Conservation (phyloP, 148 eudicot species). For the Tetragonia tetragonoides region DNA sequence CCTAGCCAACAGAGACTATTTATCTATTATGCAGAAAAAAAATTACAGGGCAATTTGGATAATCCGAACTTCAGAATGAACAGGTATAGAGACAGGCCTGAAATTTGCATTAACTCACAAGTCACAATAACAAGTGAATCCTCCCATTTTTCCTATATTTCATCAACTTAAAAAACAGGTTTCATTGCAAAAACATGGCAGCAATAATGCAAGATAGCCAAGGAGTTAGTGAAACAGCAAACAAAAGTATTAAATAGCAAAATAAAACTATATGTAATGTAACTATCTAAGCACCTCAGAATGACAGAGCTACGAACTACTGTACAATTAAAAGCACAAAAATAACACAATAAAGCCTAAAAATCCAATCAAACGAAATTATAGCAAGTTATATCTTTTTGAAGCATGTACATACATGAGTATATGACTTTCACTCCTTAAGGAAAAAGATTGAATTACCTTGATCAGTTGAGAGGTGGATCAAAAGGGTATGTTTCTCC, state of each 20-base stretch:
- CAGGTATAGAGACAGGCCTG: background rate
- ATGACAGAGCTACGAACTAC: background rate
- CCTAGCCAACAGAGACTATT: background rate
- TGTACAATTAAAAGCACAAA: background rate
- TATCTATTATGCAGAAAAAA: background rate
- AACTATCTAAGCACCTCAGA: background rate
- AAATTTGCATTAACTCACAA: background rate
- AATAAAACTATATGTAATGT: background rate
- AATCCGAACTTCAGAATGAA: background rate
- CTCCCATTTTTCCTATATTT: background rate
- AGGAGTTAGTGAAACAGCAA: background rate
- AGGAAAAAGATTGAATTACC: slow-evolving; percentile 33
- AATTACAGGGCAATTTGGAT: background rate
- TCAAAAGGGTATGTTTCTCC: slow-evolving; percentile 50
- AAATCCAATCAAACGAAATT: background rate
- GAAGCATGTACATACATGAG: background rate
- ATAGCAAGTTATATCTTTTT: background rate
- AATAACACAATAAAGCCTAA: background rate
- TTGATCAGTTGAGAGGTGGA: slow-evolving; percentile 97
- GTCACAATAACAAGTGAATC: background rate
- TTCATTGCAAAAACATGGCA: background rate
- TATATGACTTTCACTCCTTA: background rate
- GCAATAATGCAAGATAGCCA: background rate
- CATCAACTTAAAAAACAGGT: background rate
- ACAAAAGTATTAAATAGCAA: background rate